A percentile compares a stretch with the other conserved stretches of the same genome.
Conservation (phyloP, 2,329 filamentous ascomycete species). For the Colletotrichum sp. region DNA sequence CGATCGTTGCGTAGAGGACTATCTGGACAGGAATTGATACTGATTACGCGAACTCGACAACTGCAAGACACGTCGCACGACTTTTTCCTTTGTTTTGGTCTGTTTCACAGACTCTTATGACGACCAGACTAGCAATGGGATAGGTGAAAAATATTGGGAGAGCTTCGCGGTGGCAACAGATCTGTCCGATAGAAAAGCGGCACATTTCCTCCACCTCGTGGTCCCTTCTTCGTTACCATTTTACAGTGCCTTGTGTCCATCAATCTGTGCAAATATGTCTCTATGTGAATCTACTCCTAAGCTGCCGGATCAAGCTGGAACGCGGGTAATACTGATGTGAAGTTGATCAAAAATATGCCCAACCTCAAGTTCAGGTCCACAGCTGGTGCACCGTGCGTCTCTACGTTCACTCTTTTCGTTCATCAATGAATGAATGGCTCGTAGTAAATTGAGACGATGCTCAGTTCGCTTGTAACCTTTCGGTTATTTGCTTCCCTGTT, state of each 20-base stretch:
- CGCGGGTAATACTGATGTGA: not conserved
- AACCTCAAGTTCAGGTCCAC: not conserved
- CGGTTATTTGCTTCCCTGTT: not conserved
- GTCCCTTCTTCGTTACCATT: slow-evolving; percentile 8
- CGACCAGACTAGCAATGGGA: slow-evolving; percentile 26
- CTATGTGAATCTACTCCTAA: not conserved
- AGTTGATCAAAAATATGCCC: not conserved
- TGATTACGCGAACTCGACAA: slow-evolving; percentile 40
- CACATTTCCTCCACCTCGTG: slow-evolving; percentile 21
- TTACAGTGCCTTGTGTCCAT: not conserved
- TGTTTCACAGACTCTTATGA: slow-evolving; percentile 34
- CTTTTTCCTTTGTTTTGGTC: slow-evolving; percentile 44
- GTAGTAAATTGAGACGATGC: not conserved
- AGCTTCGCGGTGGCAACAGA: slow-evolving; percentile 35
- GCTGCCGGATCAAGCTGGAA: not conserved
- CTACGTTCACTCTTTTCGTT: not conserved
- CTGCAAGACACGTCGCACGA: slow-evolving; percentile 34
- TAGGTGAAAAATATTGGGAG: slow-evolving; percentile 38
- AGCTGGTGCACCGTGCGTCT: not conserved
- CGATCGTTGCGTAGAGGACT: slow-evolving; percentile 46
- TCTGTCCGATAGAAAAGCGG: slow-evolving; percentile 41
- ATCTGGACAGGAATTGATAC: slow-evolving; percentile 49
- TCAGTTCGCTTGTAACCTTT: not conserved
- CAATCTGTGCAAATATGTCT: not conserved
- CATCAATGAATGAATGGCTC: not conserved